Percentiles rank a stretch among this genome's conserved stretches.
Evolutionary conservation across 495 filamentous ascomycete species (phyloP).

Genomic region (Aspergillus conjunctus): DNA sequence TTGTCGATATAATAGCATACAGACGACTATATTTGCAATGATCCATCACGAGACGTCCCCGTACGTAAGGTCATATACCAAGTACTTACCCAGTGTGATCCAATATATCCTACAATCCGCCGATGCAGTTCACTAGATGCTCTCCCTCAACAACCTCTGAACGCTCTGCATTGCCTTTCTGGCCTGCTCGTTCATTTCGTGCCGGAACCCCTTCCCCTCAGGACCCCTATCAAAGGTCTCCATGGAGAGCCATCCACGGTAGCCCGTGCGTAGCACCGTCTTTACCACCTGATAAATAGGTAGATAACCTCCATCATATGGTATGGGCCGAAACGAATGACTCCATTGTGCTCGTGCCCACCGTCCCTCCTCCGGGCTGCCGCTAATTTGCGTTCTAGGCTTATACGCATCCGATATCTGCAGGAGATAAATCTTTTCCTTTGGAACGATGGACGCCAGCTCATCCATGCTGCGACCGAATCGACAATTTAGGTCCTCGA

Average conservation of each 20-base stretch:
- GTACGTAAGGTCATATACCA: too few species aligned
- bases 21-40: too few species aligned
- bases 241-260: conserved; percentile 70
- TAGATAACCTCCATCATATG: conserved; percentile 72
- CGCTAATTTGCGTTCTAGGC: conserved; percentile 52
- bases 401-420: conserved; percentile 82
- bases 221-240: conserved; percentile 75
- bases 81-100: too few species aligned
- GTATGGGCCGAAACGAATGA: conserved; percentile 68
- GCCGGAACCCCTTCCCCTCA: conserved; percentile 51
- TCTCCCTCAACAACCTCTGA: too few species aligned
- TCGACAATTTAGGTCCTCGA: conserved; percentile 46
- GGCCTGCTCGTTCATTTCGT: too few species aligned
- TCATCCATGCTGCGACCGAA: conserved; percentile 58
- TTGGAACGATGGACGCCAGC: conserved; percentile 57
- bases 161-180: too few species aligned
- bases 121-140: too few species aligned
- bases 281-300: conserved; percentile 65
- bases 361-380: conserved; percentile 47
- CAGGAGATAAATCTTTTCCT: conserved; percentile 73
- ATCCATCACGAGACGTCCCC: too few species aligned
- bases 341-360: conserved; percentile 70
- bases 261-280: conserved; percentile 72
- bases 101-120: too few species aligned
- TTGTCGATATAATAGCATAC: too few species aligned